A percentile compares a stretch with the other conserved stretches of the same genome.
Evolutionary conservation across 1,284 basidiomycete genomes (phyloP).

Genomic region (Microstroma glucosiphilum): DNA sequence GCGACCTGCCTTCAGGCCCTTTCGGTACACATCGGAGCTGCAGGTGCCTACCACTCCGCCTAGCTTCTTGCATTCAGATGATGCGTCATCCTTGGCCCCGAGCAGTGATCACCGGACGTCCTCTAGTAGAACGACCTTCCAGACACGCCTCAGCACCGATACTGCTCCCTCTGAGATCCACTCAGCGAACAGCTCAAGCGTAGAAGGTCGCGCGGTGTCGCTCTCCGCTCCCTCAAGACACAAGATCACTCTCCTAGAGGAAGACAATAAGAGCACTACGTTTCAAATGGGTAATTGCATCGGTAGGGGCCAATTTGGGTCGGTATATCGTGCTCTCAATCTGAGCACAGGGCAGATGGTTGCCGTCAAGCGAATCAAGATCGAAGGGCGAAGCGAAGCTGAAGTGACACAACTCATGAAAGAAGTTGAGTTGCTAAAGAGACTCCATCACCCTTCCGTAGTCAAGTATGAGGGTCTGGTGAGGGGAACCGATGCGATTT

Average conservation of each 20-base stretch:
- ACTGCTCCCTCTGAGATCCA: neutral
- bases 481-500: slow-evolving; percentile 76
- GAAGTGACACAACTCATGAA: slow-evolving; percentile 73
- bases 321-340: slow-evolving; percentile 87
- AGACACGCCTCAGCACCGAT: slow-evolving; percentile 25
- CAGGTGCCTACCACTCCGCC: slow-evolving; percentile 23
- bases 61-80: neutral
- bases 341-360: slow-evolving; percentile 81
- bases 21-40: slow-evolving; percentile 40
- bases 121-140: slow-evolving; percentile 14
- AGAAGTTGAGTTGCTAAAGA: slow-evolving; percentile 83
- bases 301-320: slow-evolving; percentile 89
- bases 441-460: slow-evolving; percentile 80
- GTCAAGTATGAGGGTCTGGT: slow-evolving; percentile 94
- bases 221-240: slow-evolving; percentile 52
- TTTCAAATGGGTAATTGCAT: slow-evolving; percentile 72
- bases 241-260: slow-evolving; percentile 71
- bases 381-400: slow-evolving; percentile 77
- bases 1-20: slow-evolving; percentile 28
- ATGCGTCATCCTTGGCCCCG: no score
- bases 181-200: neutral
- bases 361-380: slow-evolving; percentile 81
- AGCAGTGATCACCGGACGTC: neutral
- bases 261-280: slow-evolving; percentile 70
- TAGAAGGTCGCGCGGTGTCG: slow-evolving; percentile 19